Evolutionary conservation across 23 red algal species (phyloP).

Genomic region (Gracilaria gracilis): DNA sequence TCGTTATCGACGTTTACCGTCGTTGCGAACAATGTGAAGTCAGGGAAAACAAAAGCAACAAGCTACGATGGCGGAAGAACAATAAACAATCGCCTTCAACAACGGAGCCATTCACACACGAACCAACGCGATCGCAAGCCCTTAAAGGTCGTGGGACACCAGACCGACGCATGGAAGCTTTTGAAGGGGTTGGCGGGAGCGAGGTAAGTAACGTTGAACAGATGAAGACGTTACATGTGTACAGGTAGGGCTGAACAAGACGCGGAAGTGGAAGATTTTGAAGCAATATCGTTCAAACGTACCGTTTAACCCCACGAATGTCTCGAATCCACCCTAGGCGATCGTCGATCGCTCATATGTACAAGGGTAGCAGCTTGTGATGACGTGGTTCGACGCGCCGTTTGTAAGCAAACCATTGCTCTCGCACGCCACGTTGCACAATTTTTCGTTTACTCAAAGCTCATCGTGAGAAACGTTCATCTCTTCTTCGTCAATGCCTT

Average conservation of each 20-base stretch:
- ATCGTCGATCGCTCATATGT: no score
- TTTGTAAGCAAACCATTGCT: slow-evolving; percentile 4
- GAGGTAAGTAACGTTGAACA: not conserved
- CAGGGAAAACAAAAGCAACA: not conserved
- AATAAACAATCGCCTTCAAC: not conserved
- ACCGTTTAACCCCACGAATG: no score
- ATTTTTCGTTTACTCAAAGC: not conserved
- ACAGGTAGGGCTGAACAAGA: not conserved
- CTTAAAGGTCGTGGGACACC: not conserved
- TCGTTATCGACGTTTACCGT: no score
- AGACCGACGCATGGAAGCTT: not conserved
- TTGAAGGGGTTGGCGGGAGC: not conserved
- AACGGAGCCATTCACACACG: not conserved
- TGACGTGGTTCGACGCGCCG: not conserved
- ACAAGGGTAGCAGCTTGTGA: not conserved
- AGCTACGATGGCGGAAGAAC: no score
- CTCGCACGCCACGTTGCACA: not conserved
- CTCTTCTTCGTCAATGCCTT: not conserved
- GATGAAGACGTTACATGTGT: not conserved
- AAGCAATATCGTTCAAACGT: no score
- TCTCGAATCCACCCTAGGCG: no score
- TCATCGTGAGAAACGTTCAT: not conserved
- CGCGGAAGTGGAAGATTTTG: not conserved
- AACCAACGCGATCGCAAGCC: not conserved
- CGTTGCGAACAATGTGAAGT: not conserved